A percentile compares a stretch with the other conserved stretches of the same genome.
Conservation (phyloP, 2,329 filamentous ascomycete species). For the Metarhizium anisopliae region DNA sequence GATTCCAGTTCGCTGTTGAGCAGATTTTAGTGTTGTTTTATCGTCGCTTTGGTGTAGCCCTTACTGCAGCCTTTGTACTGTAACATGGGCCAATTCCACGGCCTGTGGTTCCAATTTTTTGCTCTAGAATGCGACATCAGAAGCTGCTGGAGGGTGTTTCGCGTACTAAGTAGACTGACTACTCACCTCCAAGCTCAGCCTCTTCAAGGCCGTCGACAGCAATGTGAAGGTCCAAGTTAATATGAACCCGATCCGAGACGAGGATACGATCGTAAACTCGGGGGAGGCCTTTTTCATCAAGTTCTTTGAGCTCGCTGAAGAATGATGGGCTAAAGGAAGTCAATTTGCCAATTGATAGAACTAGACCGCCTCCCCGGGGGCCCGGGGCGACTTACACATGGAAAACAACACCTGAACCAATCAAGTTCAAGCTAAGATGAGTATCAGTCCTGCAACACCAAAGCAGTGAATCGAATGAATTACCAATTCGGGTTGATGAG, state of each 20-base stretch:
- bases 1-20: slow-evolving; percentile 47
- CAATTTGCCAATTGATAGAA: no score
- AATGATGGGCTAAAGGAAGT: no score
- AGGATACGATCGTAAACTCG: no score
- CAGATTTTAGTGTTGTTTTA: no score
- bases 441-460: no score
- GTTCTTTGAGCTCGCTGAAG: no score
- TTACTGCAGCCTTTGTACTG: slow-evolving; percentile 11
- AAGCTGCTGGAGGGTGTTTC: background rate
- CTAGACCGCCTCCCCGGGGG: no score
- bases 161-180: slow-evolving; percentile 1
- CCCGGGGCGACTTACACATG: no score
- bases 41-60: no score
- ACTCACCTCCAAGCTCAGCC: slow-evolving; percentile 31
- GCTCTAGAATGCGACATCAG: background rate
- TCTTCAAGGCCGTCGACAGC: slow-evolving; percentile 63
- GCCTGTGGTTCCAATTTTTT: slow-evolving; percentile 27
- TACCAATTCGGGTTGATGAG: slow-evolving; percentile 57
- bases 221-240: slow-evolving; percentile 57
- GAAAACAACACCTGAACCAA: no score
- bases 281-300: no score
- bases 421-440: no score
- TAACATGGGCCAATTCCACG: slow-evolving; percentile 19
- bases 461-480: background rate
- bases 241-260: slow-evolving; percentile 48